These are phyloP conservation scores for Xanthoparmelia taractica DNA, from an alignment of 495 filamentous ascomycete species.

Conservation along the genomic window DNA sequence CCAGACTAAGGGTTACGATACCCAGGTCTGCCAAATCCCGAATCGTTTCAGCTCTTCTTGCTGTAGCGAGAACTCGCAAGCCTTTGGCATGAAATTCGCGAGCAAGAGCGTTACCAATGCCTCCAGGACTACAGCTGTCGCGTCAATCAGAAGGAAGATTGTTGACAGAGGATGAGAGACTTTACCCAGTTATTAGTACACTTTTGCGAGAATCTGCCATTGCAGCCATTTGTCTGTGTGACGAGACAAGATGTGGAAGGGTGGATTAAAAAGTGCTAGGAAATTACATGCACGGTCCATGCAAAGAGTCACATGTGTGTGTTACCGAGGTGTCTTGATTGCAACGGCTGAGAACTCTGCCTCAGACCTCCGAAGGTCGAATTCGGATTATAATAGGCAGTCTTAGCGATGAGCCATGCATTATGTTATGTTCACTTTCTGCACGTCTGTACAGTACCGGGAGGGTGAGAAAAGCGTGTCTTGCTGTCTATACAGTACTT, in stretches of 20 bases:
- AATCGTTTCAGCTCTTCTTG: constrained; percentile 42
- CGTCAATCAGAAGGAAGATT: background rate
- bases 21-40: constrained; percentile 39
- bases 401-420: too few species aligned
- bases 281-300: background rate
- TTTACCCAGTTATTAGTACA: constrained; percentile 42
- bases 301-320: background rate
- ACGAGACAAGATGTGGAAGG: background rate
- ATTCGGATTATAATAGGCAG: too few species aligned
- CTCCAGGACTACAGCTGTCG: constrained; percentile 46
- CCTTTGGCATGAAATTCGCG: constrained; percentile 47
- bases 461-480: too few species aligned
- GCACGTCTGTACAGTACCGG: too few species aligned
- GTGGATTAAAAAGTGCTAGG: background rate
- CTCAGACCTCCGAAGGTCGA: too few species aligned
- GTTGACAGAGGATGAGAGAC: background rate
- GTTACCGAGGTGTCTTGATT: too few species aligned
- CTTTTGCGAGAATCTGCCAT: constrained; percentile 35
- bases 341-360: too few species aligned
- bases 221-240: background rate
- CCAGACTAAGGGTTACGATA: constrained; percentile 49
- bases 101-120: constrained; percentile 52
- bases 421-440: too few species aligned
- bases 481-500: too few species aligned
- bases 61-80: constrained; percentile 51